These are phyloP conservation scores for Boletus eberwhitei DNA, from an alignment of 768 basidiomycete species.

Conservation along the genomic window DNA sequence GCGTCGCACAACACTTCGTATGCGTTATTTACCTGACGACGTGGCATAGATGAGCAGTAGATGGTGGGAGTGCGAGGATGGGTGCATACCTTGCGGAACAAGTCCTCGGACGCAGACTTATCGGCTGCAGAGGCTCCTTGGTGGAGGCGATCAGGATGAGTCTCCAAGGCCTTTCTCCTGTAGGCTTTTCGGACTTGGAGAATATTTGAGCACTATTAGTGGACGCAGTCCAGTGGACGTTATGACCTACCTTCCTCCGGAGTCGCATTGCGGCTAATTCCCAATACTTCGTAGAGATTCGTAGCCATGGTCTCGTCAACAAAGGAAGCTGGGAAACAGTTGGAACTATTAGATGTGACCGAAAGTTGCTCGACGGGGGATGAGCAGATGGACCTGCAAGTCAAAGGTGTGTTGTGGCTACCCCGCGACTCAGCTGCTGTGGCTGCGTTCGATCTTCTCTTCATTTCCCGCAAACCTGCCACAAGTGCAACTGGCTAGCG, in stretches of 20 bases:
- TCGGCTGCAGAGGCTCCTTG: constrained; percentile 52
- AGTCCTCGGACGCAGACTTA: constrained; percentile 60
- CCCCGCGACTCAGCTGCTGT: constrained; percentile 11
- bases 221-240: background rate
- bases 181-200: constrained; percentile 73
- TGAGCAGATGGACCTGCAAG: background rate
- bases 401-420: background rate
- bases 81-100: constrained; percentile 40
- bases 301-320: constrained; percentile 41
- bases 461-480: background rate
- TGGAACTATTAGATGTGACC: background rate
- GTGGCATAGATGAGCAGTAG: background rate
- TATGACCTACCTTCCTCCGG: constrained; percentile 57
- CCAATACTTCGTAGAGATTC: constrained; percentile 64
- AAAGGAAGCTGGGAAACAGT: background rate
- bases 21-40: constrained; percentile 63
- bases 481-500: background rate
- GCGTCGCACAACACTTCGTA: constrained; percentile 71
- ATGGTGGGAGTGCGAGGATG: background rate
- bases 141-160: constrained; percentile 72
- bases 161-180: constrained; percentile 64
- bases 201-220: constrained; percentile 1
- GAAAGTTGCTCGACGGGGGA: background rate
- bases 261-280: constrained; percentile 50
- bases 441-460: constrained; percentile 16